A percentile compares a stretch with the other conserved stretches of the same genome.
phyloP scores from a whole-genome alignment of 2,329 filamentous ascomycete species.

The Pseudogymnoascus sp. region DNA sequence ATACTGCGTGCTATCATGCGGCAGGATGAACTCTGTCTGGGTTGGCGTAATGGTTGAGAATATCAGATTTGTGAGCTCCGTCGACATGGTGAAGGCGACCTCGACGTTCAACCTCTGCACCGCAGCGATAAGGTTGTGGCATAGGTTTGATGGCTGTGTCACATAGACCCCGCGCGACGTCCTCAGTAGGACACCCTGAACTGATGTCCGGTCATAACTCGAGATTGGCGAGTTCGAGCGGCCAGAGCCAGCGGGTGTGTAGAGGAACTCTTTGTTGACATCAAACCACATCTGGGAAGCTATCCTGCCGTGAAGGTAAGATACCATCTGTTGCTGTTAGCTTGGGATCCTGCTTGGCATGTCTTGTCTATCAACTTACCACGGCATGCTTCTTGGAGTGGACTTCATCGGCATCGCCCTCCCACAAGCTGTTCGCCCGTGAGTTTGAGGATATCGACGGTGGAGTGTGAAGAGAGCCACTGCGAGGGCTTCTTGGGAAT shows the following conservation, averaged over 20 bases:
- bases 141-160: constrained; percentile 32
- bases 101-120: constrained; percentile 37
- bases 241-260: background rate
- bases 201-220: constrained; percentile 12
- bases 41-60: constrained; percentile 32
- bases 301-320: constrained; percentile 24
- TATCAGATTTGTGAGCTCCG: constrained; percentile 38
- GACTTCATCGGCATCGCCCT: constrained; percentile 20
- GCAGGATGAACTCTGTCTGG: constrained; percentile 35
- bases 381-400: constrained; percentile 22
- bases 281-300: constrained; percentile 23
- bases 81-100: constrained; percentile 41
- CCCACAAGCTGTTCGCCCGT: constrained; percentile 12
- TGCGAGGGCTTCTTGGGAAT: background rate
- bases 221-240: constrained; percentile 3
- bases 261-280: constrained; percentile 11
- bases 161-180: constrained; percentile 34
- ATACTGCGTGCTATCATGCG: constrained; percentile 34
- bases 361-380: constrained; percentile 11
- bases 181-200: constrained; percentile 31
- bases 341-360: background rate
- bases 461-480: constrained; percentile 1
- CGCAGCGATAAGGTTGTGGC: constrained; percentile 32
- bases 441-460: constrained; percentile 8
- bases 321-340: constrained; percentile 19